Percentiles rank a stretch among this genome's conserved stretches.
phyloP scores from a whole-genome alignment of 495 filamentous ascomycete genomes.

The Podospora appendiculata region DNA sequence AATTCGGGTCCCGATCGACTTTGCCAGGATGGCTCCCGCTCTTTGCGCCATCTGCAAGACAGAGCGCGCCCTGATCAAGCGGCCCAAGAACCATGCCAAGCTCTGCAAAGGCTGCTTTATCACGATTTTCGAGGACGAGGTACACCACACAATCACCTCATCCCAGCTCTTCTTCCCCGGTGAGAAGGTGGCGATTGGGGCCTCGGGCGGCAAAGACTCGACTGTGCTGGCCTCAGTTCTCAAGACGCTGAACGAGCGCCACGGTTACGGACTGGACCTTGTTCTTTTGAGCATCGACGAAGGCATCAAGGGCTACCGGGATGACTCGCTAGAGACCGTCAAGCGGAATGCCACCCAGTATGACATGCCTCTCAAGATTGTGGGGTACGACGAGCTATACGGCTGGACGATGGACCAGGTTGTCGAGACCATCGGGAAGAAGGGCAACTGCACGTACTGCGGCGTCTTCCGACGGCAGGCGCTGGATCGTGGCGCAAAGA shows the following conservation, averaged over 20 bases:
- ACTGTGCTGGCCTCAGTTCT: constrained; percentile 92
- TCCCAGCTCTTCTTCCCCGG: constrained; percentile 73
- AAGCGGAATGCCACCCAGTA: constrained; percentile 90
- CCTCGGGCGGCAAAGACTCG: constrained; percentile 95
- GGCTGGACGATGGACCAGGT: constrained; percentile 99
- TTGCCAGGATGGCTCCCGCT: constrained; percentile 36
- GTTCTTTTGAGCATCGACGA: constrained; percentile 90
- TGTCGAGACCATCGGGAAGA: constrained; percentile 90
- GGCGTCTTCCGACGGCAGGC: constrained; percentile 94
- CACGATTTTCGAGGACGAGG: constrained; percentile 78
- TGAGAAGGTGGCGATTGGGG: constrained; percentile 87
- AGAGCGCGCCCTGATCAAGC: constrained; percentile 76
- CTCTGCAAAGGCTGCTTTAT: constrained; percentile 89
- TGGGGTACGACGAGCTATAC: constrained; percentile 91
- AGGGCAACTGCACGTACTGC: constrained; percentile 98
- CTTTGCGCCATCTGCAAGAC: constrained; percentile 69
- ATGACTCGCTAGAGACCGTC: constrained; percentile 92
- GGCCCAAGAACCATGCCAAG: constrained; percentile 88
- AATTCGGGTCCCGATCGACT: neutral
- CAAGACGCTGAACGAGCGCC: constrained; percentile 86
- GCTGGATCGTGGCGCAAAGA: constrained; percentile 83
- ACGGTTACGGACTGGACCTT: constrained; percentile 80
- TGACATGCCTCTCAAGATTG: constrained; percentile 79
- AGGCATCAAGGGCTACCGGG: constrained; percentile 92
- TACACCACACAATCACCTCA: constrained; percentile 81